Evolutionary conservation across 495 filamentous ascomycete genomes (phyloP), one percentile per base, ranked within the genome.

Genomic region (Podospora fimiseda): DNA sequence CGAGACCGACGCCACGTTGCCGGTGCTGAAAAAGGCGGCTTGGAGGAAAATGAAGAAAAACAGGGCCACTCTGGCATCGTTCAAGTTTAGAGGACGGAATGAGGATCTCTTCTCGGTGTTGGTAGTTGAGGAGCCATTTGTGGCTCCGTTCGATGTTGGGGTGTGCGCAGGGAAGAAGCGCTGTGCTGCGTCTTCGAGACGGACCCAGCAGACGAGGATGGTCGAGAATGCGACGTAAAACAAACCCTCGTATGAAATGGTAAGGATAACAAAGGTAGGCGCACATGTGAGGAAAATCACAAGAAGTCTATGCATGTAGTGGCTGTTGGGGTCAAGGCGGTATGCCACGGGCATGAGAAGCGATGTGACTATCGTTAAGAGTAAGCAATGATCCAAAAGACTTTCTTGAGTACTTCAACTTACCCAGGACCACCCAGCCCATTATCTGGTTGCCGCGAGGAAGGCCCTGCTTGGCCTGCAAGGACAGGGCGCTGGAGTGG

Each of bases 1-100:
- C 27, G 91, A 95, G 50, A 99, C 70, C 4, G 90, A 96, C 4
- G 94, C 93, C 45, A 99, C 83, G 71, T 99, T 99, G 56, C 94
- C 94, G 2, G 91, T 96, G 71, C 85, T 86, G 79, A 99, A 99
- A 75, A 99, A 99, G 33, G 87, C 94, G 19, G 90, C 87, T 69
- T 97, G 92, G 14, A 99, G 79, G 11, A 99, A 80, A 62, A 87
- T 89, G 62, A 97, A 84, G 80, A 96, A 96, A 78, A 96, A 96
- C 16, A 97, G 77, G 9, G 90, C 84, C 27, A 93, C 84, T 39
- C 94, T 88, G 22, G 84, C 81, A 69, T 97, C 92, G 27, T 85
- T 77, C 30, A 97, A 78, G 20, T 78, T 84, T 21, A 97, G 77
- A 1, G 84, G 67, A 21, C 91, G 88, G 73, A 87, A 90, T 40